Conservation (phyloP, 2,329 filamentous ascomycete species). For the Penicillium verrucosum region DNA sequence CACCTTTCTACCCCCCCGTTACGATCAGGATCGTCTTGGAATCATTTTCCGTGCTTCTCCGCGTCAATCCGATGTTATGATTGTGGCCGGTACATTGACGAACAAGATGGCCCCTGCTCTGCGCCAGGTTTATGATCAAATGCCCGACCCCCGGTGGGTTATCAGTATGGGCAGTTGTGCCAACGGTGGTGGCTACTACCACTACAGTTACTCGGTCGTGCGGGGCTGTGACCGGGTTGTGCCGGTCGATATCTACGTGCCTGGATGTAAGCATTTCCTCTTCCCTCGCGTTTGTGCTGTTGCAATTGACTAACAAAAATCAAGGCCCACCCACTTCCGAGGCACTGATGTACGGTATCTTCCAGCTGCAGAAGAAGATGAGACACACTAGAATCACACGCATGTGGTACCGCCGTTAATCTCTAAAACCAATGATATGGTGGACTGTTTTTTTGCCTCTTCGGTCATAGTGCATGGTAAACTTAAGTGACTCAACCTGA, state of each 20-base stretch:
- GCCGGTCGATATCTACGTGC: constrained; percentile 83
- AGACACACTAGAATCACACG: constrained; percentile 55
- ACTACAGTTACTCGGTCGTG: constrained; percentile 79
- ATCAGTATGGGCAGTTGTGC: constrained; percentile 82
- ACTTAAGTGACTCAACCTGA: constrained; percentile 15
- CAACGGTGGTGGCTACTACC: constrained; percentile 83
- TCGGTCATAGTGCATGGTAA: constrained; percentile 15
- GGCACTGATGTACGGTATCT: constrained; percentile 63
- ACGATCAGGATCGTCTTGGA: constrained; percentile 83
- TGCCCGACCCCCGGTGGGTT: constrained; percentile 90
- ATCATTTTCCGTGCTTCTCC: constrained; percentile 87
- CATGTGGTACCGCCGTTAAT: constrained; percentile 56
- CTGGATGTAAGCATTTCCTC: constrained; percentile 63
- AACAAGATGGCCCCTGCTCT: constrained; percentile 93
- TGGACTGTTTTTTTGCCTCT: constrained; percentile 11
- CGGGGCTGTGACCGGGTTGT: constrained; percentile 76
- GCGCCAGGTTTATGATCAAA: constrained; percentile 88
- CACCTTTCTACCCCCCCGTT: constrained; percentile 84
- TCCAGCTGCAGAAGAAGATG: constrained; percentile 80
- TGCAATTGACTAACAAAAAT: constrained; percentile 11
- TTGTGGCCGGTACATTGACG: constrained; percentile 82
- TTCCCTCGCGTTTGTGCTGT: not conserved
- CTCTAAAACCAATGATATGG: constrained; percentile 1
- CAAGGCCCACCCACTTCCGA: constrained; percentile 53
- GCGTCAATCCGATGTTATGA: constrained; percentile 86